A percentile compares a stretch with the other conserved stretches of the same genome.
Conservation (phyloP, 164 flowering plant species). For the Kalanchoe fedtschenkoi region DNA sequence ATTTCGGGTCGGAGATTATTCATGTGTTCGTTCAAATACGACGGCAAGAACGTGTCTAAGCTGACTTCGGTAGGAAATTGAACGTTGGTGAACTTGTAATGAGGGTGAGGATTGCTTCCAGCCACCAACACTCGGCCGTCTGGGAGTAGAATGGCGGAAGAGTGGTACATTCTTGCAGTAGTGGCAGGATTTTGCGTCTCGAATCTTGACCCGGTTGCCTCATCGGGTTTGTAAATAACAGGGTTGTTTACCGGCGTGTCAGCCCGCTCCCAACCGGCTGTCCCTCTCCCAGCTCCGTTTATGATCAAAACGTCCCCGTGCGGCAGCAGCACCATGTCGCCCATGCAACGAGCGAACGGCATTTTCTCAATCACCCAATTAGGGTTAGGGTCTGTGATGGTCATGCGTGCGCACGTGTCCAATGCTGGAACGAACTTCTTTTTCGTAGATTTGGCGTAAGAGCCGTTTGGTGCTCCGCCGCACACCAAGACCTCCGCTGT, state of each 20-base stretch:
- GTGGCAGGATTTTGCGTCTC: background rate
- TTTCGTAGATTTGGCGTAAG: slow-evolving; percentile 11
- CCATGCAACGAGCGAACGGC: slow-evolving; percentile 38
- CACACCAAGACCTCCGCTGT: slow-evolving; percentile 41
- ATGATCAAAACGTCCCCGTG: slow-evolving; percentile 24
- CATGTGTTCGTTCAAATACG: slow-evolving; percentile 16
- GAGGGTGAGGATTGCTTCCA: slow-evolving; percentile 24
- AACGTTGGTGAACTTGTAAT: slow-evolving; percentile 15
- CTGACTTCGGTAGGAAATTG: slow-evolving; percentile 16
- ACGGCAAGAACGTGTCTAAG: slow-evolving; percentile 19
- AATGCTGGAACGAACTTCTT: slow-evolving; percentile 23
- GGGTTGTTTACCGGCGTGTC: slow-evolving; percentile 3
- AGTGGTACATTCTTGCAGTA: slow-evolving; percentile 6
- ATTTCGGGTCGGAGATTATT: slow-evolving; percentile 21
- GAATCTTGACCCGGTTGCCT: background rate
- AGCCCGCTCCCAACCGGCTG: slow-evolving; percentile 8
- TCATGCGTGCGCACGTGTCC: slow-evolving; percentile 34
- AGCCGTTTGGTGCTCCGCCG: slow-evolving; percentile 44
- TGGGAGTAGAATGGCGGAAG: slow-evolving; percentile 17
- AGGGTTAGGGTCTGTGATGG: slow-evolving; percentile 30
- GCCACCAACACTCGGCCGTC: slow-evolving; percentile 28
- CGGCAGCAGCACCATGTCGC: slow-evolving; percentile 34
- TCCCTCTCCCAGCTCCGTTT: slow-evolving; percentile 6
- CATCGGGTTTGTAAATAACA: background rate
- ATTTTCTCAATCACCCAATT: slow-evolving; percentile 40